phyloP scores from a whole-genome alignment of 108 stramenopile genomes.

The Heterococcus sp. region DNA sequence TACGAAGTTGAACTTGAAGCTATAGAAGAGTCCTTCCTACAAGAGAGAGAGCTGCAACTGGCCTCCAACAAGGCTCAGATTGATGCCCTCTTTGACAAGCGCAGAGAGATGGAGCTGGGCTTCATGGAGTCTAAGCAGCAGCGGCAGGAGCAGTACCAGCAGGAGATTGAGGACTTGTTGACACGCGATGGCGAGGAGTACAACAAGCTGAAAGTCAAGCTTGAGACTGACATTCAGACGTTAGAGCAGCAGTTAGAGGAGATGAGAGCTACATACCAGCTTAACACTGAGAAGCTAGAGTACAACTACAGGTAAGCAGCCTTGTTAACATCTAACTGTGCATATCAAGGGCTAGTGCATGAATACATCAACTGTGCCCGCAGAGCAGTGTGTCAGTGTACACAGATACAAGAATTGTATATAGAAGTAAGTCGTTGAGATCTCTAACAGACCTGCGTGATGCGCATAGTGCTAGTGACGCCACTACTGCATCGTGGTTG shows the following conservation, averaged over 20 bases:
- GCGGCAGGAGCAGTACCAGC: slow-evolving; percentile 52
- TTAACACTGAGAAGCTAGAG: slow-evolving; percentile 71
- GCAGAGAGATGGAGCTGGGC: slow-evolving; percentile 55
- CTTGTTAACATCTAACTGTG: neutral
- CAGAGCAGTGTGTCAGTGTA: neutral
- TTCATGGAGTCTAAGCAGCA: slow-evolving; percentile 49
- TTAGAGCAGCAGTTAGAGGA: slow-evolving; percentile 73
- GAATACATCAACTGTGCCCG: neutral
- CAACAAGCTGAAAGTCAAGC: slow-evolving; percentile 66
- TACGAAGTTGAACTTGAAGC: slow-evolving; percentile 53
- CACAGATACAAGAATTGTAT: neutral
- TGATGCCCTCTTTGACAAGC: slow-evolving; percentile 60
- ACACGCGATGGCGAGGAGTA: slow-evolving; percentile 64
- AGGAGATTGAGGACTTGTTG: slow-evolving; percentile 57
- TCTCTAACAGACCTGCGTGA: too few relatives aligned
- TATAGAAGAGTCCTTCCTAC: slow-evolving; percentile 60
- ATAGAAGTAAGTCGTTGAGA: too few relatives aligned
- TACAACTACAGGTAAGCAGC: slow-evolving; percentile 60
- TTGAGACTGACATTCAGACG: slow-evolving; percentile 70
- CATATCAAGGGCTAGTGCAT: neutral
- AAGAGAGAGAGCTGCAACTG: slow-evolving; percentile 57
- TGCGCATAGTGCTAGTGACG: too few relatives aligned
- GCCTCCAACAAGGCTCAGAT: slow-evolving; percentile 55
- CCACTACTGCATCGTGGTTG: too few relatives aligned
- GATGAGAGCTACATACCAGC: slow-evolving; percentile 70